phyloP scores from a whole-genome alignment of 2,329 filamentous ascomycete genomes.

The Fusarium graminum region DNA sequence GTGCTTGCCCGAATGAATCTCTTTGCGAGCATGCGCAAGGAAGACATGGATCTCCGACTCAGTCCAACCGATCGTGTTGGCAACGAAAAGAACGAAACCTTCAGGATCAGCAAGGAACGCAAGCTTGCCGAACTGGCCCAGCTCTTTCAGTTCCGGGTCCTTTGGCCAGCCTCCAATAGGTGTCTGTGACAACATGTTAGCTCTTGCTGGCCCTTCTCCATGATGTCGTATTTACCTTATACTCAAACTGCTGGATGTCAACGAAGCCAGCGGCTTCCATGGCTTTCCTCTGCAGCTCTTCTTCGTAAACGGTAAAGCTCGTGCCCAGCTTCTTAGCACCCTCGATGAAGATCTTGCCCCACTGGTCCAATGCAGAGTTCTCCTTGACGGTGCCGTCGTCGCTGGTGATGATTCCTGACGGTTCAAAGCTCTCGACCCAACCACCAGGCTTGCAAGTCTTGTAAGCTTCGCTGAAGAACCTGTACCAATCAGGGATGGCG shows the following conservation, averaged over 20 bases:
- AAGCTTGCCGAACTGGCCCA: conserved; percentile 9
- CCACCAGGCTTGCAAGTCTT: conserved; percentile 22
- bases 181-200: neutral
- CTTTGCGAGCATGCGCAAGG: conserved; percentile 14
- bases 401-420: conserved; percentile 12
- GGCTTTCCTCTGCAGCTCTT: conserved; percentile 10
- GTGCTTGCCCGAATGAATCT: conserved; percentile 9
- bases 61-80: conserved; percentile 16
- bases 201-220: too few relatives aligned
- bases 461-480: conserved; percentile 14
- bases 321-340: conserved; percentile 14
- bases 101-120: conserved; percentile 16
- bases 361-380: conserved; percentile 16
- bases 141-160: conserved; percentile 6
- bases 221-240: neutral
- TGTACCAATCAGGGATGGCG: conserved; percentile 16
- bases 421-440: conserved; percentile 19
- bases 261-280: conserved; percentile 27
- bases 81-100: conserved; percentile 19
- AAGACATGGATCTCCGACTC: conserved; percentile 16
- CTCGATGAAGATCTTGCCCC: conserved; percentile 24
- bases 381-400: conserved; percentile 18
- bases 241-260: conserved; percentile 16
- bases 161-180: conserved; percentile 22
- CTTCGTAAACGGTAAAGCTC: conserved; percentile 6